Percentiles rank a stretch among this genome's conserved stretches.
Evolutionary conservation across 2,329 filamentous ascomycete genomes (phyloP).

Genomic region (Gaeumannomyces sp.): DNA sequence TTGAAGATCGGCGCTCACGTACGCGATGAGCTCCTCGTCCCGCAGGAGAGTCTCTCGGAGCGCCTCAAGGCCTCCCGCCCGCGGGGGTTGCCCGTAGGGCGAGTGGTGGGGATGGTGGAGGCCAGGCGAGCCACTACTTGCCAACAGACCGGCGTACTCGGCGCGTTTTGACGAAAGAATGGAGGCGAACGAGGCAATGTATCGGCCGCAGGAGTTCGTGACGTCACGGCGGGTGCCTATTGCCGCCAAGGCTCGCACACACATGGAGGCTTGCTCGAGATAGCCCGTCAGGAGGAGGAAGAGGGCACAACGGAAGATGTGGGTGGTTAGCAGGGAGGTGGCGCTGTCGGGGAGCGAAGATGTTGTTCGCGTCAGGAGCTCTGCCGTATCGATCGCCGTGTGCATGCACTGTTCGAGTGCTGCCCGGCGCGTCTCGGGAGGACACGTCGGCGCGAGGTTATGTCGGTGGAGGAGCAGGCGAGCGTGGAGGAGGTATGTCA

Average conservation of each 20-base stretch:
- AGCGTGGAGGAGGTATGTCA: slow-evolving; percentile 74
- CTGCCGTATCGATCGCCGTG: slow-evolving; percentile 72
- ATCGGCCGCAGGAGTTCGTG: slow-evolving; percentile 72
- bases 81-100: slow-evolving; percentile 17
- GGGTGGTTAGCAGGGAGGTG: slow-evolving; percentile 69
- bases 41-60: slow-evolving; percentile 36
- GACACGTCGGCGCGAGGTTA: slow-evolving; percentile 71
- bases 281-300: slow-evolving; percentile 72
- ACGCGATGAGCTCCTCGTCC: slow-evolving; percentile 85
- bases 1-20: slow-evolving; percentile 82
- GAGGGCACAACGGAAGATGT: slow-evolving; percentile 81
- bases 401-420: slow-evolving; percentile 73
- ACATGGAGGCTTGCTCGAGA: slow-evolving; percentile 64
- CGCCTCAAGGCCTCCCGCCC: slow-evolving; percentile 16
- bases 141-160: slow-evolving; percentile 30
- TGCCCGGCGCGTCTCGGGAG: slow-evolving; percentile 56
- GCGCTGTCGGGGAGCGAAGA: slow-evolving; percentile 57
- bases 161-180: slow-evolving; percentile 51
- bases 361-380: slow-evolving; percentile 62
- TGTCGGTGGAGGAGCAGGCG: slow-evolving; percentile 84
- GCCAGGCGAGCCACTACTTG: slow-evolving; percentile 21
- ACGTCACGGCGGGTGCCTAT: slow-evolving; percentile 68
- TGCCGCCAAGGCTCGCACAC: slow-evolving; percentile 63
- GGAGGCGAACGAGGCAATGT: slow-evolving; percentile 74
- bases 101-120: slow-evolving; percentile 21